Evolutionary conservation across 306 rosid genomes (phyloP).

Genomic region (Trifolium repens): DNA sequence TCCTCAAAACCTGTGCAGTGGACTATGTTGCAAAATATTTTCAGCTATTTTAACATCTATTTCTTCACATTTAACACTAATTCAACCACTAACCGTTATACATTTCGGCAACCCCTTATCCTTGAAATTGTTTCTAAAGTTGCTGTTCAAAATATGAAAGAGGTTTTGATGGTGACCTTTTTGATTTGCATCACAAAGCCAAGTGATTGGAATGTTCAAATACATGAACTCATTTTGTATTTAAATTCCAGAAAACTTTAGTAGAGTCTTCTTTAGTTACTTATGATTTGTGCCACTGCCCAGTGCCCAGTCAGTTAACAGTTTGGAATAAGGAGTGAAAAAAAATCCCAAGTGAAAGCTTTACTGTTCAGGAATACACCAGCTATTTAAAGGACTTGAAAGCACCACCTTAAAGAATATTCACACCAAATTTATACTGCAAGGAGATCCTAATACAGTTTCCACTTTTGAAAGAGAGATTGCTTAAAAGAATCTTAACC

Average conservation of each 20-base stretch:
- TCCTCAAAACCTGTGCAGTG: conserved; percentile 10
- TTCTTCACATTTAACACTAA: conserved; percentile 6
- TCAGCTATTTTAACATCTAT: conserved; percentile 4
- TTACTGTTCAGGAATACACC: conserved; percentile 10
- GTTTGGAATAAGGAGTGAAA: not conserved
- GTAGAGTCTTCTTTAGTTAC: conserved; percentile 33
- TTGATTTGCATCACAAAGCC: conserved; percentile 26
- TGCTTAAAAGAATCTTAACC: conserved; percentile 14
- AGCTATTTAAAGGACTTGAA: conserved; percentile 22
- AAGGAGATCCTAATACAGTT: conserved; percentile 27
- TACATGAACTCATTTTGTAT: conserved; percentile 5
- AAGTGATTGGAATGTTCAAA: conserved; percentile 12
- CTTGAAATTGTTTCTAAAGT: conserved; percentile 6
- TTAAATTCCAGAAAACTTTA: conserved; percentile 18
- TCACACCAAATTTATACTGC: not conserved
- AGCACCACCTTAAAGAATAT: conserved; percentile 27
- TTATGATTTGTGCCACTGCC: not conserved
- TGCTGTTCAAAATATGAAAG: conserved; percentile 12
- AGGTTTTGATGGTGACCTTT: conserved; percentile 10
- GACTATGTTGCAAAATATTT: conserved; percentile 23
- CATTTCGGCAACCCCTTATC: not conserved
- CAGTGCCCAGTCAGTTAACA: conserved; percentile 15
- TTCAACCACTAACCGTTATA: conserved; percentile 20
- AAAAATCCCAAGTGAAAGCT: not conserved
- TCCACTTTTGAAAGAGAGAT: conserved; percentile 31